Evolutionary conservation across 257 asterid genomes (phyloP), one percentile per base, ranked within the genome.

Genomic region (Salvia miltiorrhiza): DNA sequence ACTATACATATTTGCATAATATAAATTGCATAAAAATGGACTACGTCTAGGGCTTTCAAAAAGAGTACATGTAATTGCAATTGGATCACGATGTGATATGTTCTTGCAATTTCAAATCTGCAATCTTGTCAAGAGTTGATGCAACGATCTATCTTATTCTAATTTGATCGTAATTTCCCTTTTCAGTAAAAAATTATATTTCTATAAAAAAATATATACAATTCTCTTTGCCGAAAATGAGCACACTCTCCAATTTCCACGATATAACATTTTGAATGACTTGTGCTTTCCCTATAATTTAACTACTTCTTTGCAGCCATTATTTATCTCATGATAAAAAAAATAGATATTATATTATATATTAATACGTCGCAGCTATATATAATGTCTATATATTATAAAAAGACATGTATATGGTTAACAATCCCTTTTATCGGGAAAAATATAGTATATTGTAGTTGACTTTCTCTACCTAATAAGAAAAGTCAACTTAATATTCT

Each of bases 41-140:
- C 26, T n/a, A 45, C 30, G 33, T 12, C 23, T 39, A 17, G 19
- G 66, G 5, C 49, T 17, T 61, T 61, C 21, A 62, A 62, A 62
- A 19, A 10, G 53, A 12, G 16, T 40, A 23, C 23, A 26, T 63
- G 37, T 21, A 43, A 7, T 8, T 37, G 12, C 13, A 13, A 37
- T 37, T 43, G 17, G 70, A 54, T 13, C 2, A 13, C 20, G 61
- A 64, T 64, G 57, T 45, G 57, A 64, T 44, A 55, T 55, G 56
- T 44, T 64, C 28, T 44, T 64, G 70, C 24, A 64, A 64, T 28
- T 64, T 64, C 57, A 64, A 28, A 28, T 64, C 70, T 57, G 19
- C 74, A 57, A 69, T 57, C 67, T 44, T 69, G 58, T 69, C 74
- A 69, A 57, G 49, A 48, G 16, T 40, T 69, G 65, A 69, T 55